Base-by-base conservation (phyloP, 2,329 filamentous ascomycete species). In the Aspergillus sp. region DNA sequence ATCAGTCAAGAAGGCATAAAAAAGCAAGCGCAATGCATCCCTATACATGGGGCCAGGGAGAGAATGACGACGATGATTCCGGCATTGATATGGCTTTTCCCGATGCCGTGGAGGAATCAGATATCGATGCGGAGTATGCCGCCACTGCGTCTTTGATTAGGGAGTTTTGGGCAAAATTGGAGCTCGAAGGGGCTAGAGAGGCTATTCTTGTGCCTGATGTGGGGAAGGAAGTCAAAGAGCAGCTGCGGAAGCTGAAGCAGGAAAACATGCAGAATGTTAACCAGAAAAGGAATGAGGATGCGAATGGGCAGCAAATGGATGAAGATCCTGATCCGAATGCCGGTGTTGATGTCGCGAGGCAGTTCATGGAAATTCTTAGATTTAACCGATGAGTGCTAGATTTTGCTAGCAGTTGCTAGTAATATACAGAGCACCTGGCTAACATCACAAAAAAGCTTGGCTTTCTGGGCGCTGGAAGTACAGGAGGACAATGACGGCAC, bases 301-400 rank as follows among this genome's bases (percentile, higher is more conserved):
- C 30, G 22, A 27, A 54, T 45, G 62, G 54, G 56, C 51, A 57
- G 27, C 62, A 62, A 20, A 13, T 42, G 49, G 70, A 72, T 12
- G 66, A 69, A 48, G 71, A 73, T 47, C 63, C 67, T 15, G 69
- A 74, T 66, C 64, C 68, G n/a, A 62, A 72, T 56, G 68, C 70
- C 27, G 75, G 74, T 1, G 68, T 69, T 33, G 76, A 78, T 70
- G 61, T 77, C 58, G 75, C 75, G 20, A 75, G 75, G 59, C 76
- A 78, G 63, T 78, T 75, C 60, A 77, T 78, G 74, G 76, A 78
- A 65, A 73, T 77, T 49, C 70, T 78, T 58, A 69, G 74, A 37
- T 77, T 78, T 49, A 77, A 74, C 63, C 70, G 75, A 56, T 78
- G 24, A 61, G 12, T 30, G 27, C 9, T 30, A 30, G 9, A 4